These are phyloP conservation scores for Aureobasidium leucospermi DNA, from an alignment of 2,329 filamentous ascomycete species.

Conservation along the genomic window DNA sequence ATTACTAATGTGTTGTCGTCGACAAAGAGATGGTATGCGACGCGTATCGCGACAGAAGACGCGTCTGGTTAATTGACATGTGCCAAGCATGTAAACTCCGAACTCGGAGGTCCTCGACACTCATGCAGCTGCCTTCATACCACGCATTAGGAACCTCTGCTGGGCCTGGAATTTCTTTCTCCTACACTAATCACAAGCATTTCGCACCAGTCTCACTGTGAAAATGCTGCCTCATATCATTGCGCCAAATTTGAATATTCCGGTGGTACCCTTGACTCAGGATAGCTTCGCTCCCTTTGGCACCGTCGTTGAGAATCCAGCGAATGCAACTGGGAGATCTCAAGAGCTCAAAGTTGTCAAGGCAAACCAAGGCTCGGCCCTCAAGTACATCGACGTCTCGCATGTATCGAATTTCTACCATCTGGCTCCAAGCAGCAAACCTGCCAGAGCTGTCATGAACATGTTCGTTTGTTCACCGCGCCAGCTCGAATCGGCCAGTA, in stretches of 20 bases:
- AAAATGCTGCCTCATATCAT: conserved; percentile 26
- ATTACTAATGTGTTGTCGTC: neutral
- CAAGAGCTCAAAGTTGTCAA: conserved; percentile 43
- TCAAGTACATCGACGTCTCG: conserved; percentile 80
- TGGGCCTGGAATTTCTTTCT: neutral
- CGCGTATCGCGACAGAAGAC: conserved; percentile 4
- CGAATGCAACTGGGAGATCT: conserved; percentile 24
- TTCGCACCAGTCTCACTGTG: neutral
- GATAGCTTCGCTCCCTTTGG: conserved; percentile 71
- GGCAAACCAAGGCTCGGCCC: conserved; percentile 79
- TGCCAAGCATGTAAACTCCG: neutral
- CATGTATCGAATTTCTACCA: conserved; percentile 62
- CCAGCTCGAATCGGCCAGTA: conserved; percentile 34
- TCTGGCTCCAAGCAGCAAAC: conserved; percentile 52
- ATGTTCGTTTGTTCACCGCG: conserved; percentile 82
- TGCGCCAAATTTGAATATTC: conserved; percentile 38
- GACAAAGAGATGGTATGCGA: neutral
- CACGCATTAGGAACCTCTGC: neutral
- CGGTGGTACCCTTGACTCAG: conserved; percentile 59
- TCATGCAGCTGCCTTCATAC: neutral
- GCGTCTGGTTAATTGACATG: neutral
- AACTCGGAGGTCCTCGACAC: neutral
- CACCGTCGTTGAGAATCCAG: conserved; percentile 66
- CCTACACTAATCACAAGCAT: neutral
- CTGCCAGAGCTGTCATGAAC: conserved; percentile 62